Percentiles rank a stretch among this genome's conserved stretches.
Conservation (phyloP, 306 rosid genomes). For the Cicer arietinum region DNA sequence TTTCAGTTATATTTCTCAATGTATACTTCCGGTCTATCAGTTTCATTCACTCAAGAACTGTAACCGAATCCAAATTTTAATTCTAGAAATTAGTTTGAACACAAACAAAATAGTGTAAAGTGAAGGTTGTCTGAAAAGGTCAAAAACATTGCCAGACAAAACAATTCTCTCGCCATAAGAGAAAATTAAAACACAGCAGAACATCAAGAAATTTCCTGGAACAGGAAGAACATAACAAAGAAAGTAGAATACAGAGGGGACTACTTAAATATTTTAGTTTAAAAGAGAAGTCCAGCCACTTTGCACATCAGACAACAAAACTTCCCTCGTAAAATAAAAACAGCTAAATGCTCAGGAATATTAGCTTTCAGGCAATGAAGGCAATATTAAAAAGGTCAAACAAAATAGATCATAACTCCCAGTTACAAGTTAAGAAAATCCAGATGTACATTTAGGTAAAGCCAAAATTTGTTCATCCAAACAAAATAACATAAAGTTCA, state of each 20-base stretch:
- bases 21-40: not conserved
- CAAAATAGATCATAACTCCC: not conserved
- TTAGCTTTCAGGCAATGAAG: conserved; percentile 12
- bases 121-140: not conserved
- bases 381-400: not conserved
- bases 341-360: conserved; percentile 2
- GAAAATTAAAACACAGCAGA: not conserved
- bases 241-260: not conserved
- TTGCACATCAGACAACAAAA: not conserved
- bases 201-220: not conserved
- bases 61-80: not conserved
- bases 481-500: not conserved
- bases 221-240: not conserved
- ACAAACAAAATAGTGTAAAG: not conserved
- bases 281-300: not conserved
- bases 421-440: not conserved
- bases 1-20: not conserved
- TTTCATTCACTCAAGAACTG: not conserved
- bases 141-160: not conserved
- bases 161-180: not conserved
- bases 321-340: not conserved
- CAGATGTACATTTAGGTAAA: not conserved
- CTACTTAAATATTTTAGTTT: not conserved
- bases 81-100: not conserved
- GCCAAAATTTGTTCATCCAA: not conserved